These are phyloP conservation scores for Taiozyma onychis DNA, from an alignment of 1,139 yeast genomes.

Conservation along the genomic window DNA sequence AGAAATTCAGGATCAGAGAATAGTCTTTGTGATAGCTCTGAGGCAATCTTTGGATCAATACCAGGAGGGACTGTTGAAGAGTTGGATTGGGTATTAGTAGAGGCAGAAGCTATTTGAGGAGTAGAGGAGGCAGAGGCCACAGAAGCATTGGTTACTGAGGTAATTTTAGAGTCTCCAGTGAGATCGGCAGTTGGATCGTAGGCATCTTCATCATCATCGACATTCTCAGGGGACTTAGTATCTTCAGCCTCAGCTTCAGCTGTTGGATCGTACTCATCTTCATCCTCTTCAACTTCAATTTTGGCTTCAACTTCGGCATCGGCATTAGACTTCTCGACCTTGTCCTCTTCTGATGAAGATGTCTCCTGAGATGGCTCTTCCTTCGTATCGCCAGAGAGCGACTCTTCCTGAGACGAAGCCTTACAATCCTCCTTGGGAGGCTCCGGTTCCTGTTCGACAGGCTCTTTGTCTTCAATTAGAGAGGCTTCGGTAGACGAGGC, in stretches of 20 bases:
- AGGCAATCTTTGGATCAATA: conserved; percentile 6
- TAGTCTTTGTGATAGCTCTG: conserved; percentile 21
- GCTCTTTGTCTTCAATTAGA: neutral
- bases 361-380: neutral
- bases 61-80: conserved; percentile 1
- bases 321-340: neutral
- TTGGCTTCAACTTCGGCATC: neutral
- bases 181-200: neutral
- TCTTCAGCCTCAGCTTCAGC: conserved; percentile 6
- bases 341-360: neutral
- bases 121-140: neutral
- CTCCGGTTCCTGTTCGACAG: neutral
- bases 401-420: neutral
- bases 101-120: conserved; percentile 1
- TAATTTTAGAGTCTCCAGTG: neutral
- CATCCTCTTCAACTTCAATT: conserved; percentile 8
- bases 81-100: neutral
- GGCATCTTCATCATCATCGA: neutral
- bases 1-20: conserved; percentile 34
- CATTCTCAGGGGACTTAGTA: conserved; percentile 3
- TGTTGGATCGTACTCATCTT: conserved; percentile 16
- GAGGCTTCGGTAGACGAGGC: neutral
- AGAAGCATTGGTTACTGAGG: neutral
- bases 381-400: neutral
- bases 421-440: neutral